Evolutionary conservation across 1,284 basidiomycete species (phyloP), one percentile per base, ranked within the genome.

Genomic region (Takashimella tepidaria): DNA sequence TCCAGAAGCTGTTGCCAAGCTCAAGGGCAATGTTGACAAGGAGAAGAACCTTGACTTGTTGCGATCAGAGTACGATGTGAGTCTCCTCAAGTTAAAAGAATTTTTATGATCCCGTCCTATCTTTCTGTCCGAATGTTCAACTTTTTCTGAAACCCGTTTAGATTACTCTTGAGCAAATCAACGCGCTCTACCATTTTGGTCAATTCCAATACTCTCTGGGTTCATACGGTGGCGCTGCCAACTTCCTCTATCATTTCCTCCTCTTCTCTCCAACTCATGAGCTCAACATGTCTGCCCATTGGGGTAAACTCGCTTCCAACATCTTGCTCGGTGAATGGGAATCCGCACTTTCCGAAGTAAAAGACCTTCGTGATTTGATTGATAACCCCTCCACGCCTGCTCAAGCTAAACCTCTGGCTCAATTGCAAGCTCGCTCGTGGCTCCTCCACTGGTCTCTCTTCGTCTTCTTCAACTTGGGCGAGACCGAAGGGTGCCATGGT

Each of bases 211-310:
- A 92, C 79, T 91, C 92, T 31, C 91, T 91, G 72, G 95, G 96
- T 53, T 91, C 92, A 76, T 98, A 98, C 81, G 87, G 84, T 62
- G 89, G 89, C 57, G 92, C 96, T 20, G 92, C 92, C 50, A 92
- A 97, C 76, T 98, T 96, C 78, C 84, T 98, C 56, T 93, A 98
- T 81, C 95, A 98, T 74, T 98, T 97, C 83, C 89, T 93, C 58
- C 87, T 98, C 46, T 86, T 98, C 58, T 96, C 93, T 46, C 93
- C 92, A 56, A 90, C 96, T 74, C 81, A 82, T 58, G 88, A 92
- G 54, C 86, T 95, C 67, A 92, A 88, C 76, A 86, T 91, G 48
- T 98, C 95, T 10, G 89, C 92, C 4, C 89, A 93, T 77, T 98
- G 95, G 96, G 95, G 95, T 41, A 97, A 98, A 78, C 87, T 98